phyloP scores from a whole-genome alignment of 805 yeast genomes.

The Blastobotrys muscicola region DNA sequence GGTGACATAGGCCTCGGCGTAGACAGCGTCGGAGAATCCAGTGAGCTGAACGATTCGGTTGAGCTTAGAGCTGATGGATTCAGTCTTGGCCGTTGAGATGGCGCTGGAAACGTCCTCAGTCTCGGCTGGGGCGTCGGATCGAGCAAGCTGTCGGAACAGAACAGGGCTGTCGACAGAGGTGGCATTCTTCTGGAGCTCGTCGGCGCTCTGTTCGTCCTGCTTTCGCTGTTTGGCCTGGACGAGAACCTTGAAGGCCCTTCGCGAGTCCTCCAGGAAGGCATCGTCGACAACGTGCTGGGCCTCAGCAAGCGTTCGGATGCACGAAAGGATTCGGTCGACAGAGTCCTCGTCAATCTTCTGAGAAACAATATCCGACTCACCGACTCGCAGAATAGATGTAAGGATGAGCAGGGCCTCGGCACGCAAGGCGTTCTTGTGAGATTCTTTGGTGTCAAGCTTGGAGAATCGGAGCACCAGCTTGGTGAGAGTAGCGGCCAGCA shows the following conservation, averaged over 20 bases:
- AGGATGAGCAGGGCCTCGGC: slow-evolving; percentile 92
- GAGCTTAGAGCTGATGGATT: slow-evolving; percentile 53
- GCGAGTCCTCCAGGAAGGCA: slow-evolving; percentile 83
- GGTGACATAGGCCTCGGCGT: slow-evolving; percentile 93
- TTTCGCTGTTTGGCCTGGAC: slow-evolving; percentile 50
- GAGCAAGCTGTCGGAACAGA: slow-evolving; percentile 67
- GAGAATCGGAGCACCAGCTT: slow-evolving; percentile 75
- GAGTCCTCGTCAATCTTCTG: slow-evolving; percentile 92
- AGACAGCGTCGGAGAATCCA: slow-evolving; percentile 97
- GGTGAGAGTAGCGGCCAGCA: slow-evolving; percentile 77
- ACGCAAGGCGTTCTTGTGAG: slow-evolving; percentile 68
- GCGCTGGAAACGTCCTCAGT: slow-evolving; percentile 38
- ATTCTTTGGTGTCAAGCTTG: slow-evolving; percentile 40
- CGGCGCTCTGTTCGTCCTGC: slow-evolving; percentile 47
- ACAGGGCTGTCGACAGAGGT: slow-evolving; percentile 74
- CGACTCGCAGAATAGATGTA: slow-evolving; percentile 85
- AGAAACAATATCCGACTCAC: slow-evolving; percentile 59
- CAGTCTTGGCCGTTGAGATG: slow-evolving; percentile 47
- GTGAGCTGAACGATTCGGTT: slow-evolving; percentile 86
- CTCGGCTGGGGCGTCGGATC: slow-evolving; percentile 26
- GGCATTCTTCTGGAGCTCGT: slow-evolving; percentile 50
- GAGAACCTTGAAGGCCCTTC: slow-evolving; percentile 70
- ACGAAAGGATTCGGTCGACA: slow-evolving; percentile 85
- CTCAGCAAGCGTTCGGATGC: slow-evolving; percentile 59
- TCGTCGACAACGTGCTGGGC: slow-evolving; percentile 39